Evolutionary conservation across 2,329 filamentous ascomycete species (phyloP).

Genomic region (Xylaria sp.): DNA sequence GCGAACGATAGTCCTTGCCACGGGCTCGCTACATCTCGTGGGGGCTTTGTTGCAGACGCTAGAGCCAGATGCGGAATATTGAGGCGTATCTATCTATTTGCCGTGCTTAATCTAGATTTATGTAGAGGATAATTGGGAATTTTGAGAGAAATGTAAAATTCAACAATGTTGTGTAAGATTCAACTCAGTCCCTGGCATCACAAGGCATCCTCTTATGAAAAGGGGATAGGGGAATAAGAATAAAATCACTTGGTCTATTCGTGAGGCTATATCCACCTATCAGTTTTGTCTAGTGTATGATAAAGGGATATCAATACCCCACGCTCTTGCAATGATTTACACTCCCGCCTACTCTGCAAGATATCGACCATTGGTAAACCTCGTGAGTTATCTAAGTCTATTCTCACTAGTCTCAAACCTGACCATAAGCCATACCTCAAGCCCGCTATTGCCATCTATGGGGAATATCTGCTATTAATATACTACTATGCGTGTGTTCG

Average conservation of each 20-base stretch:
- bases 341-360: neutral
- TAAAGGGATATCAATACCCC: neutral
- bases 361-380: neutral
- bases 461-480: neutral
- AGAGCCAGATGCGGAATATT: constrained; percentile 59
- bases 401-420: no score
- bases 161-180: constrained; percentile 25
- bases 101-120: neutral
- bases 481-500: neutral
- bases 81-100: neutral
- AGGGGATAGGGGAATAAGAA: neutral
- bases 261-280: neutral
- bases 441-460: neutral
- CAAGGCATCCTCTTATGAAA: neutral
- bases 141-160: constrained; percentile 5
- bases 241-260: neutral
- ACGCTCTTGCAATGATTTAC: neutral
- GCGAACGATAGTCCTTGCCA: constrained; percentile 73
- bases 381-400: neutral
- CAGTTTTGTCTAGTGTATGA: neutral
- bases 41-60: constrained; percentile 81
- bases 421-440: neutral
- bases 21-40: constrained; percentile 86
- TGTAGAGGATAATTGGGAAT: neutral
- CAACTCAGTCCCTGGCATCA: constrained; percentile 11